Evolutionary conservation across 108 stramenopile species (phyloP).

Genomic region (Schizochytrium sp.): DNA sequence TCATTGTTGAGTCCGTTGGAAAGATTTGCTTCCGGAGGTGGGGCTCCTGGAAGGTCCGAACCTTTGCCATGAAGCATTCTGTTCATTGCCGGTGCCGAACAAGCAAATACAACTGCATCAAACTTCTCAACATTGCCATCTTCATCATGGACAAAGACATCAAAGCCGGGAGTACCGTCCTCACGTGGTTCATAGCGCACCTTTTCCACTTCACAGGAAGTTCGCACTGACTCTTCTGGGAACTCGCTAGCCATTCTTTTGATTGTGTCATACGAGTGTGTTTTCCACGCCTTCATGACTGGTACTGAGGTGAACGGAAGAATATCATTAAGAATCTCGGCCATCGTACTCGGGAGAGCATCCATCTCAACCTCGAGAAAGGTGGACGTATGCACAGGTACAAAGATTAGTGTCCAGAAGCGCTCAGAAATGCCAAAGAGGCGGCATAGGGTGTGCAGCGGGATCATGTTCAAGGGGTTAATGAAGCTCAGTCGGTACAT

Average conservation of each 20-base stretch:
- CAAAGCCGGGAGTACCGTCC: background rate
- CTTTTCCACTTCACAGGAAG: slow-evolving; percentile 34
- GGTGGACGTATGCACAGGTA: slow-evolving; percentile 48
- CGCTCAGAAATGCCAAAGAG: background rate
- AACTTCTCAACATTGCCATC: background rate
- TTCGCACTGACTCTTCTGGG: background rate
- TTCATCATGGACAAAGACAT: slow-evolving; percentile 9
- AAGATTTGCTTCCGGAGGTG: background rate
- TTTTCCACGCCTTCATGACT: slow-evolving; percentile 30
- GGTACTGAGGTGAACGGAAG: slow-evolving; percentile 32
- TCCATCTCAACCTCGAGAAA: slow-evolving; percentile 59
- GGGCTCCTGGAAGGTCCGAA: background rate
- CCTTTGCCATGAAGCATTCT: slow-evolving; percentile 48
- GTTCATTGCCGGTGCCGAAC: slow-evolving; percentile 57
- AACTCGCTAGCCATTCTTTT: slow-evolving; percentile 3
- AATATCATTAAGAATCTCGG: slow-evolving; percentile 46
- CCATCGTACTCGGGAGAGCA: slow-evolving; percentile 3
- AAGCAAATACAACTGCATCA: slow-evolving; percentile 57
- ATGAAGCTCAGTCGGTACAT: slow-evolving; percentile 18
- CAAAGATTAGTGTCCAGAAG: slow-evolving; percentile 29
- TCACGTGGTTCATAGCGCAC: background rate
- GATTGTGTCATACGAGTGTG: slow-evolving; percentile 52
- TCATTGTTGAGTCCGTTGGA: slow-evolving; percentile 44
- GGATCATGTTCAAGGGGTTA: slow-evolving; percentile 41
- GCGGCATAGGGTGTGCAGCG: slow-evolving; percentile 16